Evolutionary conservation across 108 stramenopile species (phyloP).

Genomic region (Fistulifera pelliculosa): DNA sequence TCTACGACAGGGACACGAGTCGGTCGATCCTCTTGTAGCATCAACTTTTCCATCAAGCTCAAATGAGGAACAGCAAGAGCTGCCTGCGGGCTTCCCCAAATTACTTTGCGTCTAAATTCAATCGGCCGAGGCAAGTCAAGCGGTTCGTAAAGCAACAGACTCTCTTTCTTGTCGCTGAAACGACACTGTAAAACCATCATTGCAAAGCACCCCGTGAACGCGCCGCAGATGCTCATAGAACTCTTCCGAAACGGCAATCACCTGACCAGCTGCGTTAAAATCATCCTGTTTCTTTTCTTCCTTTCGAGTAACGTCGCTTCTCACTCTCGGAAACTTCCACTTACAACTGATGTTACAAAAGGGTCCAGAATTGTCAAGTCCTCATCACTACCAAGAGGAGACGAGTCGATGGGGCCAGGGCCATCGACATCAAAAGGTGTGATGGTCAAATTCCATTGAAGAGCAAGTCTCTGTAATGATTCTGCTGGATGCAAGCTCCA

Average conservation of each 20-base stretch:
- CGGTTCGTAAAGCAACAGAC: slow-evolving; percentile 1
- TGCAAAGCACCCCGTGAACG: slow-evolving; percentile 51
- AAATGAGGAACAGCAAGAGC: slow-evolving; percentile 9
- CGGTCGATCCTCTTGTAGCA: slow-evolving; percentile 21
- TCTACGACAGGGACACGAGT: slow-evolving; percentile 28
- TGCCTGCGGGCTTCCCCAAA: slow-evolving; percentile 18
- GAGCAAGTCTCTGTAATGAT: slow-evolving; percentile 23
- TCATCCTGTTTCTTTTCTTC: slow-evolving; percentile 5
- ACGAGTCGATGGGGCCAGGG: slow-evolving; percentile 65
- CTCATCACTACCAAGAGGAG: slow-evolving; percentile 30
- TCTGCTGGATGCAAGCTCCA: slow-evolving; percentile 13
- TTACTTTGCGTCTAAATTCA: slow-evolving; percentile 55
- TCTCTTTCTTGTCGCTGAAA: slow-evolving; percentile 27
- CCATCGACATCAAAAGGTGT: slow-evolving; percentile 19
- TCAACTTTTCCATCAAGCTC: slow-evolving; percentile 35
- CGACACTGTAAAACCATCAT: slow-evolving; percentile 45
- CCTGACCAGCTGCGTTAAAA: slow-evolving; percentile 7
- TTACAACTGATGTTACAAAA: background rate
- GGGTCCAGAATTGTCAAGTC: slow-evolving; percentile 42
- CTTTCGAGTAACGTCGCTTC: slow-evolving; percentile 4
- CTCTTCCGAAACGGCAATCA: slow-evolving; percentile 32
- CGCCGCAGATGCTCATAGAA: slow-evolving; percentile 50
- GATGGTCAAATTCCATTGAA: slow-evolving; percentile 16
- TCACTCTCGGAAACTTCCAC: background rate
- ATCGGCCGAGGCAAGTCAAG: slow-evolving; percentile 26